Percentiles rank a stretch among this genome's conserved stretches.
Conservation (phyloP, 1,284 basidiomycete genomes). For the Moniliella sp. region DNA sequence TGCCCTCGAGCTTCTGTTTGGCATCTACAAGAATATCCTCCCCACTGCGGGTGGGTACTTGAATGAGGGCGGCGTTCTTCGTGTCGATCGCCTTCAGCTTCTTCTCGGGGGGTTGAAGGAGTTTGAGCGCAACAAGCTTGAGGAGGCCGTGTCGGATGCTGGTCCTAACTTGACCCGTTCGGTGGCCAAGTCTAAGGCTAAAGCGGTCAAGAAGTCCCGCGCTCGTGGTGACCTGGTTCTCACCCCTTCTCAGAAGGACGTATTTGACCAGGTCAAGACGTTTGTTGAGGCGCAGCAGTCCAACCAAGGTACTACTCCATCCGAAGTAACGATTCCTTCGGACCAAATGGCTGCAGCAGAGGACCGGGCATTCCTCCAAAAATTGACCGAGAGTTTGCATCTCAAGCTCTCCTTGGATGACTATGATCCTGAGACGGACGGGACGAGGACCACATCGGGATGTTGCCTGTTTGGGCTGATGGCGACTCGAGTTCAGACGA, state of each 20-base stretch:
- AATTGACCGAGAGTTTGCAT: conserved; percentile 14
- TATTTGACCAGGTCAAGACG: conserved; percentile 6
- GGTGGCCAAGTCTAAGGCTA: conserved; percentile 4
- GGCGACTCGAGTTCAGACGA: no score
- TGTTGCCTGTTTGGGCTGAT: no score
- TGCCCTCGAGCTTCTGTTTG: conserved; percentile 70
- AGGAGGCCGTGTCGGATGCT: conserved; percentile 65
- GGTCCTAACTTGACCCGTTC: conserved; percentile 43
- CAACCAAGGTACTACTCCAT: conserved; percentile 3
- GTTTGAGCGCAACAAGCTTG: conserved; percentile 71
- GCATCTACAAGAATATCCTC: conserved; percentile 76
- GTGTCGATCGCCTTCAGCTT: conserved; percentile 57
- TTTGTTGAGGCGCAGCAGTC: conserved; percentile 8
- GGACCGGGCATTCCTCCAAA: conserved; percentile 17
- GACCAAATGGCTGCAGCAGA: conserved; percentile 5
- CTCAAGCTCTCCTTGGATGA: conserved; percentile 23
- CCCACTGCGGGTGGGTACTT: conserved; percentile 74
- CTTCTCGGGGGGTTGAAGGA: conserved; percentile 66
- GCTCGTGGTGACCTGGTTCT: conserved; percentile 3
- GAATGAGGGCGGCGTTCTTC: conserved; percentile 69
- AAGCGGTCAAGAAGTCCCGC: conserved; percentile 1
- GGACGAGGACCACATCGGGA: conserved; percentile 11
- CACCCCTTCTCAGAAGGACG: conserved; percentile 4
- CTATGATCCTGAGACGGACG: conserved; percentile 16
- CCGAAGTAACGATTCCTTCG: conserved; percentile 12